Conservation (phyloP, 129 eudicot genomes). For the Rutidosis leptorrhynchoides region DNA sequence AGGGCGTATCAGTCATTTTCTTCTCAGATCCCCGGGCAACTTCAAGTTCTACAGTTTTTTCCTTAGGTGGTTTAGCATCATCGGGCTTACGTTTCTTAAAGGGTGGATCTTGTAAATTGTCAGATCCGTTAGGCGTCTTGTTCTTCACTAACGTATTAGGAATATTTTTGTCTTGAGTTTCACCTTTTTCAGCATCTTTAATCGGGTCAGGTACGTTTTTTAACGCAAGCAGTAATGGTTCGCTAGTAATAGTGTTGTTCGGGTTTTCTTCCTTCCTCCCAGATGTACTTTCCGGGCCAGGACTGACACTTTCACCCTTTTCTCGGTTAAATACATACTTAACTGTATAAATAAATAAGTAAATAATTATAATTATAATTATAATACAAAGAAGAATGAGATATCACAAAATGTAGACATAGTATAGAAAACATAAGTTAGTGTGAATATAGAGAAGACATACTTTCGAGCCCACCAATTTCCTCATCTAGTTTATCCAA, state of each 20-base stretch:
- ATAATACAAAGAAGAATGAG: conserved; percentile 17
- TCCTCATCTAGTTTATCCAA: conserved; percentile 57
- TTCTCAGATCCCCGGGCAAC: conserved; percentile 22
- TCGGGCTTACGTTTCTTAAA: conserved; percentile 3
- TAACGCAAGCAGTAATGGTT: conserved; percentile 25
- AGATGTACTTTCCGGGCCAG: conserved; percentile 31
- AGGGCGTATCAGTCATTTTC: conserved; percentile 31
- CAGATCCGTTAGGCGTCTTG: conserved; percentile 8
- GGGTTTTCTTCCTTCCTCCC: conserved; percentile 34
- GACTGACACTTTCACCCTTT: conserved; percentile 26
- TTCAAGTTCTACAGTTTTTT: conserved; percentile 21
- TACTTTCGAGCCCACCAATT: conserved; percentile 73
- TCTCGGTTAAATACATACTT: conserved; percentile 50
- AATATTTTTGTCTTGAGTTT: conserved; percentile 20
- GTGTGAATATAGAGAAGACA: conserved; percentile 12
- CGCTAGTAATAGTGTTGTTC: conserved; percentile 27
- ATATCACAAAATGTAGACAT: conserved; percentile 7
- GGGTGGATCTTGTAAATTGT: conserved; percentile 20
- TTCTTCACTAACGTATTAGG: conserved; percentile 17
- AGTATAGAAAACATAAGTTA: conserved; percentile 5
- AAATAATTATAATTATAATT: too few species aligned
- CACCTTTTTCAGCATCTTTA: conserved; percentile 12
- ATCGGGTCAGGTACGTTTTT: conserved; percentile 21
- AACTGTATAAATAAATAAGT: conserved; percentile 43
- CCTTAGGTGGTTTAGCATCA: conserved; percentile 9